These are phyloP conservation scores for Scheffersomyces stambukii DNA, from an alignment of 1,139 yeast genomes.

Conservation along the genomic window DNA sequence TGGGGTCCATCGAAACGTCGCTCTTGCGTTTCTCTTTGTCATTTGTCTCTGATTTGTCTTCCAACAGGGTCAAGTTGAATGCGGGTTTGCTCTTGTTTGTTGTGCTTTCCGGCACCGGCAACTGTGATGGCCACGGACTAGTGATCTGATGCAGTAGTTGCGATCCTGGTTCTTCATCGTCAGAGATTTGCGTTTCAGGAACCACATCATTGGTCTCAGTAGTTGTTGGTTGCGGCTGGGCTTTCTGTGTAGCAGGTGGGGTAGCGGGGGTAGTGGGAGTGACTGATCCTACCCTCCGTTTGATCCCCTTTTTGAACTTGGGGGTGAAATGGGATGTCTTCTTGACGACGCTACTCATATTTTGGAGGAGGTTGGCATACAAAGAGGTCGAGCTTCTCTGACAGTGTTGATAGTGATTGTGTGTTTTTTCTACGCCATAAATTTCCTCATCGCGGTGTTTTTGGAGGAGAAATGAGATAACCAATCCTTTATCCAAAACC, in stretches of 20 bases:
- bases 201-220: too few species aligned
- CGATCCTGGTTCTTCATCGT: too few species aligned
- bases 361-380: too few species aligned
- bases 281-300: conserved; percentile 15
- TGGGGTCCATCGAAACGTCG: conserved; percentile 29
- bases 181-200: too few species aligned
- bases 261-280: conserved; percentile 20
- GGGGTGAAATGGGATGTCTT: conserved; percentile 40
- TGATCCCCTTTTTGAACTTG: conserved; percentile 25
- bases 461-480: too few species aligned
- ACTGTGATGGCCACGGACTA: too few species aligned
- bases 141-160: too few species aligned
- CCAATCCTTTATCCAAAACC: background rate
- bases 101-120: too few species aligned
- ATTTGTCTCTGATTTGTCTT: conserved; percentile 3
- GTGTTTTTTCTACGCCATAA: background rate
- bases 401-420: background rate
- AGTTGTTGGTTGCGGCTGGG: too few species aligned
- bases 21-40: too few species aligned
- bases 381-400: background rate
- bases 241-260: conserved; percentile 11
- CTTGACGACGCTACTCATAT: conserved; percentile 51
- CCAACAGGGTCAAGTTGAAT: conserved; percentile 6
- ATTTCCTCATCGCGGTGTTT: too few species aligned
- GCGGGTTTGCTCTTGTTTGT: conserved; percentile 6